These are phyloP conservation scores for Populus deltoides DNA, from an alignment of 345 rosid species.

Conservation along the genomic window DNA sequence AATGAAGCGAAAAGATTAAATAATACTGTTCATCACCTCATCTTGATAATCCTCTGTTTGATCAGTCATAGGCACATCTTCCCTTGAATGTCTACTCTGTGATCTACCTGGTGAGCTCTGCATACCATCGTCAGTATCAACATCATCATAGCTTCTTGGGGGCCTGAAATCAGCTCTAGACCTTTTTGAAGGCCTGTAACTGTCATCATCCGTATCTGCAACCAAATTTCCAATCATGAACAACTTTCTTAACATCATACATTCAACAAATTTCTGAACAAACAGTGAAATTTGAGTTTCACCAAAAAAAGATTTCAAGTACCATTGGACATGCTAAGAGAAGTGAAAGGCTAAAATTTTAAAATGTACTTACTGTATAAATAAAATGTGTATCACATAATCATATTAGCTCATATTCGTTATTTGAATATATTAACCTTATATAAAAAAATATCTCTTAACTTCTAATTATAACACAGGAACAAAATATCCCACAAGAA, in stretches of 20 bases:
- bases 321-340: too few relatives aligned
- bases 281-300: background rate
- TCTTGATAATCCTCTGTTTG: slow-evolving; percentile 72
- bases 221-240: slow-evolving; percentile 4
- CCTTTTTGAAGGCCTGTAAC: slow-evolving; percentile 81
- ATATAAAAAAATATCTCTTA: too few relatives aligned
- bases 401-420: too few relatives aligned
- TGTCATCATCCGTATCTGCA: slow-evolving; percentile 81
- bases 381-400: too few relatives aligned
- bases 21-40: slow-evolving; percentile 42
- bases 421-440: too few relatives aligned
- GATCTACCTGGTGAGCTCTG: slow-evolving; percentile 82
- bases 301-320: too few relatives aligned
- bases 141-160: slow-evolving; percentile 59
- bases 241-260: background rate
- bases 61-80: slow-evolving; percentile 90
- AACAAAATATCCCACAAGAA: too few relatives aligned
- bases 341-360: too few relatives aligned
- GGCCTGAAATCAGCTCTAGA: slow-evolving; percentile 64
- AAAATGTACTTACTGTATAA: too few relatives aligned
- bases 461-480: too few relatives aligned
- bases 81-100: slow-evolving; percentile 54
- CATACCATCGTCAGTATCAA: slow-evolving; percentile 70
- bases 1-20: background rate
- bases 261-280: background rate